Evolutionary conservation across 176 grass and related monocot genomes (phyloP), one percentile per base, ranked within the genome.

Genomic region (Oryza longistaminata): DNA sequence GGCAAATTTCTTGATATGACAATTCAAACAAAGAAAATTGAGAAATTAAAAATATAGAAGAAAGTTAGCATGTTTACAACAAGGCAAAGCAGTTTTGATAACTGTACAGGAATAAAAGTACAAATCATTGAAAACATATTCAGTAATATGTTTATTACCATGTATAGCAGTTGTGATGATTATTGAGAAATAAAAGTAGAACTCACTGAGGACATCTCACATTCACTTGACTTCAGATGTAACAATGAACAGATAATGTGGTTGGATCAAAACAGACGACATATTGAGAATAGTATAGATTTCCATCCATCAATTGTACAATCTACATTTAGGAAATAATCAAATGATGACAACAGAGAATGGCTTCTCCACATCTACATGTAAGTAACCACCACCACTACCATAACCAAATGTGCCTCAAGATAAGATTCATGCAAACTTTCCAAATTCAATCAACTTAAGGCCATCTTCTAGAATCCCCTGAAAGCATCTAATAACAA

Each of bases 201-300:
- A 53, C 15, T 19, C 50, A 53, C 6, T 19, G 50, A 19, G 5
- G 50, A 19, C 50, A 53, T 73, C 71, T 72, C 50, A 3, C 61
- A 82, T 14, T 40, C 33, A 70, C 35, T 61, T 82, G 68, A 71
- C 49, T 27, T 44, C 2, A 7, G n/a, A n/a, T 70, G 16, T 50
- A 39, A 39, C 24, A 82, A 21, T 60, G n/a, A 42, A 34, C 22
- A 58, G 50, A 61, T 60, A 40, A 31, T 72, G 80, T 44, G 35
- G 24, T 72, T 73, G 37, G 46, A 14, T 39, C 33, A 70, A 58
- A 71, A 61, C 24, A 72, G 34, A 72, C 35, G 49, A 72, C 50
- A 82, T 42, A 48, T 16, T 21, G 49, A 8, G 33, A 58, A 81
- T 27, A 14, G 48, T 58, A 71, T 71, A 71, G 70, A 69, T 71